Evolutionary conservation across 176 grass and related monocot genomes (phyloP), one percentile per base, ranked within the genome.

Genomic region (Saccharum spontaneum): DNA sequence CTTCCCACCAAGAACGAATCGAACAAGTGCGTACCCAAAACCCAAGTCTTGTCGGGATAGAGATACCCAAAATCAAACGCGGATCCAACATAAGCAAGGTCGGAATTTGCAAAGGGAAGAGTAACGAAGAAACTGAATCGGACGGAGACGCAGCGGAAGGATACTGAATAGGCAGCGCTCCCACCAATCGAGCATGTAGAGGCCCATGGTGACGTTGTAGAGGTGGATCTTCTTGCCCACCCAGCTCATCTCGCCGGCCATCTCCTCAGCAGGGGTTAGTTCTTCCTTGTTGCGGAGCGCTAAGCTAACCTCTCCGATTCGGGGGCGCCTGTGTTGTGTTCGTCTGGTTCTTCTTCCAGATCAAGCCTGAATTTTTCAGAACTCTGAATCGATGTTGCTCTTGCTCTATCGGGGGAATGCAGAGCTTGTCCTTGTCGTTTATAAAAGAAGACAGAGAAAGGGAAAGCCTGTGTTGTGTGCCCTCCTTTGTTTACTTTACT

Each of bases 101-200:
- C 2, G 15, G 66, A 41, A 75, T 60, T 22, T 26, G 43, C 43
- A 86, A 33, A 52, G 43, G 7, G 52, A 41, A 5, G 0, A 3
- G n/a, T 7, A 38, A 16, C 1, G 1, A 64, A 57, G 13, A 66
- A 52, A 67, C 31, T 22, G 54, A 66, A 81, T 22, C 2, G 36
- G 77, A 38, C 7, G 18, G 31, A 57, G n/a, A 59, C 57, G 43
- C 18, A 80, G 54, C 34, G 4, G 2, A 83, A 90, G 89, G 89
- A 90, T 90, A 87, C 89, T 90, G 84, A 90, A 90, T 77, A 90
- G 80, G 80, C 76, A 87, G 23, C 84, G 89, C 84, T 90, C 89
- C 89, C 89, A 90, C 89, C 89, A 90, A 80, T 90, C 84, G 69
- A 90, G 84, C 89, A 90, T 87, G 84, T 90, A 90, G 38, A 90